These are phyloP conservation scores for Trypanosoma grayi DNA, from an alignment of 208 protist species.

Conservation along the genomic window DNA sequence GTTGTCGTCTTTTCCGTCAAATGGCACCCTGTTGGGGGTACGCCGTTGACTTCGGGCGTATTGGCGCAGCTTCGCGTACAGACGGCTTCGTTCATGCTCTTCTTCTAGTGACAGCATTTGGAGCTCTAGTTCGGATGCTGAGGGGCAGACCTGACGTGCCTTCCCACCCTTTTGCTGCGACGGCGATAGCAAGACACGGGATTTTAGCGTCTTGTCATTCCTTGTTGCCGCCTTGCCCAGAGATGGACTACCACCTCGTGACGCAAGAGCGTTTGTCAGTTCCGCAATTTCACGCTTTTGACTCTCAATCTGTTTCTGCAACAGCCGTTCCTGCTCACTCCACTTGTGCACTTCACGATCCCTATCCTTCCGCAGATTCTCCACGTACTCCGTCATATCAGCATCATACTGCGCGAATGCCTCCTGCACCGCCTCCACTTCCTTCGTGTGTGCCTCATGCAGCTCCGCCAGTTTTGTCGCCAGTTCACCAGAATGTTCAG, in stretches of 20 bases:
- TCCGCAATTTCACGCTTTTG: conserved; percentile 20
- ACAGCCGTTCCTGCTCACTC: conserved; percentile 32
- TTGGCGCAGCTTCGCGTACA: conserved; percentile 6
- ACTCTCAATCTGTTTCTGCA: conserved; percentile 32
- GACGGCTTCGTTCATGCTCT: neutral
- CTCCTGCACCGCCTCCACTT: conserved; percentile 36
- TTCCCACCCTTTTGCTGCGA: neutral
- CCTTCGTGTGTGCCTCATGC: conserved; percentile 29
- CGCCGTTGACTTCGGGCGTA: neutral
- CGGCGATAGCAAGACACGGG: neutral
- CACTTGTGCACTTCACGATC: conserved; percentile 33
- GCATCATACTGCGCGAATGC: conserved; percentile 54
- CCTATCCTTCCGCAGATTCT: conserved; percentile 32
- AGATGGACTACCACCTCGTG: neutral
- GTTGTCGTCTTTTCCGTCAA: neutral
- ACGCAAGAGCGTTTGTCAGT: conserved; percentile 3
- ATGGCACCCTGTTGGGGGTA: neutral
- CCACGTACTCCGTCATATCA: conserved; percentile 39
- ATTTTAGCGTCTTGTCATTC: neutral
- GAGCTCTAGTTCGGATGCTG: conserved; percentile 5
- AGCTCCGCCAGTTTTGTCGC: conserved; percentile 25
- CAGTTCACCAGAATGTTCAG: conserved; percentile 1
- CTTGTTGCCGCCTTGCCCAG: neutral
- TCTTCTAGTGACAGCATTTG: conserved; percentile 15
- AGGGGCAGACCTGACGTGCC: neutral